Percentiles rank a stretch among this genome's conserved stretches.
Evolutionary conservation across 2,329 filamentous ascomycete genomes (phyloP).

Genomic region (Talaromyces marneffei): DNA sequence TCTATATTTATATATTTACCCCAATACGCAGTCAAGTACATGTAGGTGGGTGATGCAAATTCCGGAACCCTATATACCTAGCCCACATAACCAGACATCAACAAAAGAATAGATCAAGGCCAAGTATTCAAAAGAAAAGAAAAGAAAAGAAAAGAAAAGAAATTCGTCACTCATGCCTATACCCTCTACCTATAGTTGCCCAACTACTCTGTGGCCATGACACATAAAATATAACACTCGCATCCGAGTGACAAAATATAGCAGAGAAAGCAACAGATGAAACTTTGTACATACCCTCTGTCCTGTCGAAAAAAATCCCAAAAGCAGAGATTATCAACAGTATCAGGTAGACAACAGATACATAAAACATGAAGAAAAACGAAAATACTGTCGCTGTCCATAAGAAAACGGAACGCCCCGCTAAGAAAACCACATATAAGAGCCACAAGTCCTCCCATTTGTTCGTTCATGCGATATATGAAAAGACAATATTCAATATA

Average conservation of each 20-base stretch:
- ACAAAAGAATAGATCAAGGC: background rate
- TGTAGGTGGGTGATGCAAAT: too few species aligned
- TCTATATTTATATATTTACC: too few species aligned
- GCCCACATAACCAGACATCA: background rate
- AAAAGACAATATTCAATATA: background rate
- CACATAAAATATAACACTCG: background rate
- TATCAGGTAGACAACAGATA: background rate
- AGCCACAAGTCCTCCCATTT: background rate
- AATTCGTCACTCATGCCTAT: constrained; percentile 1
- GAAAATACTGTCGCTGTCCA: background rate
- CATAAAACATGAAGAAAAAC: background rate
- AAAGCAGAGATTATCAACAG: background rate
- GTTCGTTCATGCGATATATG: background rate
- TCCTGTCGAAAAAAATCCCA: background rate
- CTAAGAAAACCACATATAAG: background rate
- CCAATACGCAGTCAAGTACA: too few species aligned
- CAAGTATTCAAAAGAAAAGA: background rate
- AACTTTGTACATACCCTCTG: background rate
- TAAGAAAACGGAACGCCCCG: background rate
- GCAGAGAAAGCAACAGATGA: background rate
- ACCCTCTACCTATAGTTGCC: background rate
- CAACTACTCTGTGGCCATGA: background rate
- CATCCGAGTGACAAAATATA: background rate
- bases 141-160: background rate
- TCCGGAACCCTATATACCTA: background rate